Base-by-base conservation (phyloP, 441 rosid species). In the Erodium texanum region DNA sequence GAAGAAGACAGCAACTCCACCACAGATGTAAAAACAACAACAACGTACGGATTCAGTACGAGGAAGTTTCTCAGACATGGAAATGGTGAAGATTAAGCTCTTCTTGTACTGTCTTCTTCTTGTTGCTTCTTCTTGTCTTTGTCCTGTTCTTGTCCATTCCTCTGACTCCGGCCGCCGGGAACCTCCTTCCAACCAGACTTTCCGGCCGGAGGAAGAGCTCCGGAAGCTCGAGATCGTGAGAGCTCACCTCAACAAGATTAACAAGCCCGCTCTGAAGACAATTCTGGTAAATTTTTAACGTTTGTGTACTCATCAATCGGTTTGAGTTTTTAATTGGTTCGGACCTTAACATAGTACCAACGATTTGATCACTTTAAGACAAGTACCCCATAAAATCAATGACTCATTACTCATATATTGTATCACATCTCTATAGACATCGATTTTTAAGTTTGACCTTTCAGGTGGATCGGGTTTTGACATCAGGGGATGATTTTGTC, bases 201-300 rank as follows among this genome's bases (percentile, higher is more conserved):
- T 86, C 72, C 77, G 71, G 77, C 83, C 97, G 5, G n/a, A 18
- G 16, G 77, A 67, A 58, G 82, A 27, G 29, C 29, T 27, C 4
- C 29, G 29, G 29, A 27, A 78, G 78, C 78, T 81, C 50, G 81
- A 68, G 71, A 75, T 72, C 74, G 68, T 80, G 66, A 74, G 73
- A 68, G 77, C 83, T 38, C 75, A 79, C 78, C 82, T 87, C 56
- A 80, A 68, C 27, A 80, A 70, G 73, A 79, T 84, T 80, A 87
- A 82, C 80, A 87, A 87, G 64, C 87, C 93, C 66, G 78, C 87
- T 23, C 82, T 87, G 74, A 84, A 84, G 82, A 82, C 93, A 54
- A 84, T 87, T 75, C 81, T 81, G 82, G 90, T 75, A 36, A 36
- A 36, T 27, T 27, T 27, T 4, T 27, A n/a, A n/a, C n/a, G n/a